phyloP scores from a whole-genome alignment of 176 grass and related monocot species.

The Oryza punctata region DNA sequence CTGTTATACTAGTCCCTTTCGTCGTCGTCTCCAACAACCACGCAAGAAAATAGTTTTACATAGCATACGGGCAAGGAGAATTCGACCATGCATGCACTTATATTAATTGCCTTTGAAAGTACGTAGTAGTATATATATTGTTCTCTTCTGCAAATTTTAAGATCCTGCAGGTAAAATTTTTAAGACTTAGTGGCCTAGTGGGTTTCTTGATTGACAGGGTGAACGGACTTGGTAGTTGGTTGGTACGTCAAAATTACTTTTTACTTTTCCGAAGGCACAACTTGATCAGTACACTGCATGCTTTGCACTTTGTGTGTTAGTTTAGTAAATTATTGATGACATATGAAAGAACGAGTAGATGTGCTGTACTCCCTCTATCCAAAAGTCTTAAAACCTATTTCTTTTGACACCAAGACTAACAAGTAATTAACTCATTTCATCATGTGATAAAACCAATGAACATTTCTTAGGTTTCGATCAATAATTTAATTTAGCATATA shows the following conservation, averaged over 20 bases:
- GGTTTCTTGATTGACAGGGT: neutral
- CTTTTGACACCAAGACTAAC: no score
- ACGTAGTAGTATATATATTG: neutral
- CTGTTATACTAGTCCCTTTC: neutral
- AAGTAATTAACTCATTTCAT: no score
- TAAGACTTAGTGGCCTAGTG: neutral
- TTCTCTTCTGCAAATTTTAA: neutral
- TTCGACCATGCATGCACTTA: neutral
- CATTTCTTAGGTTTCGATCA: no score
- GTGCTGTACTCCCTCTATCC: neutral
- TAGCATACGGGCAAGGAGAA: neutral
- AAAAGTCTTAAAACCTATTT: no score
- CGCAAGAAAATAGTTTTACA: neutral
- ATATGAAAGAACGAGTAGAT: neutral
- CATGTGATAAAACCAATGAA: no score
- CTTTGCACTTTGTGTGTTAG: neutral
- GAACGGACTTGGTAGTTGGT: neutral
- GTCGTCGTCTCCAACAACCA: neutral
- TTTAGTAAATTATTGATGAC: neutral
- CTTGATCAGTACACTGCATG: neutral
- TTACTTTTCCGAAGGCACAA: neutral
- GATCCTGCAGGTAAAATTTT: neutral
- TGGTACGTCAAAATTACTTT: constrained; percentile 5
- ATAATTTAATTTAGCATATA: no score
- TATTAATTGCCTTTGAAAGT: neutral